These are phyloP conservation scores for Pleodorina starrii DNA, from an alignment of 139 green algal genomes.

Conservation along the genomic window DNA sequence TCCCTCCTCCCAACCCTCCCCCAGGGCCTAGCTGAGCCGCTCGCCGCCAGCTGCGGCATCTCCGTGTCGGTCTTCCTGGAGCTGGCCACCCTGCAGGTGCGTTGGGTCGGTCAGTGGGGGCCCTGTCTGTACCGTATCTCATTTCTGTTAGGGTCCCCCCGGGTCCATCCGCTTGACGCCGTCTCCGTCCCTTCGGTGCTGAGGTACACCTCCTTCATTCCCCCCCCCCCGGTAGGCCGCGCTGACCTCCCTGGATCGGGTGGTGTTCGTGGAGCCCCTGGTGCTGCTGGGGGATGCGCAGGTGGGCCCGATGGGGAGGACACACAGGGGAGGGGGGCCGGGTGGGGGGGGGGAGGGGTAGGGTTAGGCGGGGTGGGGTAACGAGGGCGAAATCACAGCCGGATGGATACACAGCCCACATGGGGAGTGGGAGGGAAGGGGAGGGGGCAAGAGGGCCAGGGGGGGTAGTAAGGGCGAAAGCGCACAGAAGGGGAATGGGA, in stretches of 20 bases:
- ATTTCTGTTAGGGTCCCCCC: too few species aligned
- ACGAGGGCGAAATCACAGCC: too few species aligned
- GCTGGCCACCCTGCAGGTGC: neutral
- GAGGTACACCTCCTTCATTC: too few species aligned
- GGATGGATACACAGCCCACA: neutral
- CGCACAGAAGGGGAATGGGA: too few species aligned
- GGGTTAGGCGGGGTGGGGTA: neutral
- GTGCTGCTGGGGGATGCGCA: neutral
- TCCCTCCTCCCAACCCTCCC: neutral
- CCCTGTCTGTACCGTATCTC: too few species aligned
- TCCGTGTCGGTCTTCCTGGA: constrained; percentile 6
- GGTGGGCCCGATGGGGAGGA: neutral
- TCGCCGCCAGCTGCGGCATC: neutral
- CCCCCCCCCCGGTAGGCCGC: too few species aligned
- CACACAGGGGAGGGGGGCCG: too few species aligned
- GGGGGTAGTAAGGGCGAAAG: too few species aligned
- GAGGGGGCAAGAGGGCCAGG: neutral
- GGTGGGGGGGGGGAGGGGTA: too few species aligned
- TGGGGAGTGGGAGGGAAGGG: neutral
- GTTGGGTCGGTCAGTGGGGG: too few species aligned
- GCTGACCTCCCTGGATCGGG: neutral
- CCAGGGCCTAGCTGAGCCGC: neutral
- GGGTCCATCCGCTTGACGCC: too few species aligned
- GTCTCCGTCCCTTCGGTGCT: too few species aligned
- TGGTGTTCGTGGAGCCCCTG: constrained; percentile 29